A percentile compares a stretch with the other conserved stretches of the same genome.
Conservation (phyloP, 495 filamentous ascomycete species). For the Penicillium lividum region DNA sequence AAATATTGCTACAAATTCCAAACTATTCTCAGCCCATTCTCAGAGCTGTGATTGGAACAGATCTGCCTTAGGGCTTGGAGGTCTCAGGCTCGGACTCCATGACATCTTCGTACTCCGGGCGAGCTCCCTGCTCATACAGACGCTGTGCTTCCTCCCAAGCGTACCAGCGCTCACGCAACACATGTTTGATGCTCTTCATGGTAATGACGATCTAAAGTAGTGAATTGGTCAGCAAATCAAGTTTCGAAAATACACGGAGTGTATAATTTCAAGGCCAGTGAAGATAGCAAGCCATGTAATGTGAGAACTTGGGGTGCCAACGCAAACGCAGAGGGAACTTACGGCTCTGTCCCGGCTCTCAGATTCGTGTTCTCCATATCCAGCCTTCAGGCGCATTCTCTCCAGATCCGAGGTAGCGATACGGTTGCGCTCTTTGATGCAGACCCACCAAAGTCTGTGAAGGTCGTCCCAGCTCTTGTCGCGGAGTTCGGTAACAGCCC, state of each 20-base stretch:
- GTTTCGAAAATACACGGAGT: not conserved
- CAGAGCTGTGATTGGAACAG: not conserved
- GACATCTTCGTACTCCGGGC: conserved; percentile 23
- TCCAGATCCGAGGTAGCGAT: conserved; percentile 76
- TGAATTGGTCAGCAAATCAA: conserved; percentile 18
- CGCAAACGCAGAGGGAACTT: conserved; percentile 28
- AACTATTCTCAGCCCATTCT: not conserved
- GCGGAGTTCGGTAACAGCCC: conserved; percentile 86
- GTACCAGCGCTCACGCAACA: conserved; percentile 85
- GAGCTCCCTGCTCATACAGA: conserved; percentile 61
- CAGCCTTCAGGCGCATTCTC: conserved; percentile 60
- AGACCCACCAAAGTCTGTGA: conserved; percentile 92
- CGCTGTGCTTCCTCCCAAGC: conserved; percentile 81
- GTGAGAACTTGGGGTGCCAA: not conserved
- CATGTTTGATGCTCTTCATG: conserved; percentile 76
- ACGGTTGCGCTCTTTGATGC: conserved; percentile 87
- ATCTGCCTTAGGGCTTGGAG: conserved; percentile 13
- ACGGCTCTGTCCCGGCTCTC: conserved; percentile 61
- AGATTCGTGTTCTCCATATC: conserved; percentile 68
- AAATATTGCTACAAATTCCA: conserved; percentile 15
- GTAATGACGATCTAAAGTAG: conserved; percentile 63
- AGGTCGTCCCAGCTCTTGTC: conserved; percentile 92
- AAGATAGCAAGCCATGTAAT: not conserved
- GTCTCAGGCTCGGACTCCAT: conserved; percentile 14
- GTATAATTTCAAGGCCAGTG: no score